Evolutionary conservation across 164 flowering plant genomes (phyloP), one percentile per base, ranked within the genome.

Genomic region (Santalum album): DNA sequence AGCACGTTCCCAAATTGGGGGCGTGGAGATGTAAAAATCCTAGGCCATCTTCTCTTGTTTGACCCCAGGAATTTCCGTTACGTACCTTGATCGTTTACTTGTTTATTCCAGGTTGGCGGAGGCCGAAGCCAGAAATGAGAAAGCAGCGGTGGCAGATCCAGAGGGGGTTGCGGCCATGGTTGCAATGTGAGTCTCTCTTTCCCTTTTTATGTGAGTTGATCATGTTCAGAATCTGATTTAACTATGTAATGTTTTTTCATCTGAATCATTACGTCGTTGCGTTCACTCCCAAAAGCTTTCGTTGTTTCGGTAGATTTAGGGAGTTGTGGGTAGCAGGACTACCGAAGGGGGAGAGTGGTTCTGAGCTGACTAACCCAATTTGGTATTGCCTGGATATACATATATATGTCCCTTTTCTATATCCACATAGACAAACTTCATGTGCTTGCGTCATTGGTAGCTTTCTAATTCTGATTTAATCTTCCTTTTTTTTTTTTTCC

Each of bases 71-170:
- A 15, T n/a, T n/a, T n/a, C n/a, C 17, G 14, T 3, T 15, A 9
- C n/a, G n/a, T n/a, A n/a, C n/a, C 5, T 25, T 32, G 25, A 19
- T 32, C 50, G 27, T 61, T 48, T 57, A n/a, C n/a, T n/a, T n/a
- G n/a, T n/a, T n/a, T n/a, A n/a, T n/a, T n/a, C n/a, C n/a, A 73
- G 80, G 60, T 36, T 50, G 39, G 69, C 49, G 19, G 70, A 55
- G 49, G 62, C 9, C 26, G 75, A 61, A 19, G 32, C 55, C 10
- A 42, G 57, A 67, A 72, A 67, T 64, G 66, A 76, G 51, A 79
- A 80, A 61, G 88, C 84, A 1, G 91, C 84, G 1, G 91, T 79
- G 39, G 78, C 61, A 7, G 63, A 87, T 67, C 95, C 95, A 14
- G 95, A 84, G 36, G 78, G 69, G 38, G 66, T 87, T 29, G 89